These are phyloP conservation scores for Alternaria viburni DNA, from an alignment of 2,329 filamentous ascomycete species.

Conservation along the genomic window DNA sequence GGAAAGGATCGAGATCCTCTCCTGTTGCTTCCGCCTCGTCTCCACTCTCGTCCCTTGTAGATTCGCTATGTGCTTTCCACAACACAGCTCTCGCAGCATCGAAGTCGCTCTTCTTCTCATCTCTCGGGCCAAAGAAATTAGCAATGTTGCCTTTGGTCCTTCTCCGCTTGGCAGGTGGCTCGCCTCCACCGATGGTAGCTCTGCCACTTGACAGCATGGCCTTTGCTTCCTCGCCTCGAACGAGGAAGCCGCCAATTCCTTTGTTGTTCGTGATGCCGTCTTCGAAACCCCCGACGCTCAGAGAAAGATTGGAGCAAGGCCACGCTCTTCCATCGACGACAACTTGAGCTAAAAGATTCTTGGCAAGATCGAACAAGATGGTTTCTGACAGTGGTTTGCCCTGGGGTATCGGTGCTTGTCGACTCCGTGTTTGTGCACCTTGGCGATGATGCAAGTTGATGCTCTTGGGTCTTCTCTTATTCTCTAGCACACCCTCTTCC, in stretches of 20 bases:
- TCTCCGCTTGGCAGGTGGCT: constrained; percentile 40
- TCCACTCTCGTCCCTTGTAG: constrained; percentile 32
- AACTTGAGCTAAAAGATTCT: constrained; percentile 77
- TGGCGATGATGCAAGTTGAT: constrained; percentile 85
- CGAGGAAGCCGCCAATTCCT: constrained; percentile 85
- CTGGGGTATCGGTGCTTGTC: constrained; percentile 76
- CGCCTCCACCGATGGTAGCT: constrained; percentile 10
- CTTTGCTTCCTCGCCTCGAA: constrained; percentile 67
- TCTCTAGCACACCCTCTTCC: constrained; percentile 87
- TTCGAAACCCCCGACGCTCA: constrained; percentile 92
- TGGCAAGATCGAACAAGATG: constrained; percentile 76
- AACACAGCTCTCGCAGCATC: constrained; percentile 41
- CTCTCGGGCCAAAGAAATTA: constrained; percentile 44
- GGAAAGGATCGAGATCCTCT: constrained; percentile 22
- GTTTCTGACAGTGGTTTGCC: constrained; percentile 76
- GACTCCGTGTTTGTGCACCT: constrained; percentile 74
- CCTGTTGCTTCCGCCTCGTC: constrained; percentile 17
- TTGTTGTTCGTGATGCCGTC: constrained; percentile 83
- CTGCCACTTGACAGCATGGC: constrained; percentile 44
- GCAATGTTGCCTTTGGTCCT: constrained; percentile 45
- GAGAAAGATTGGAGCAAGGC: constrained; percentile 89
- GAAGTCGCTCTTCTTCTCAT: constrained; percentile 42
- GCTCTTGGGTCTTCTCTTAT: constrained; percentile 83
- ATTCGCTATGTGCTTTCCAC: constrained; percentile 34
- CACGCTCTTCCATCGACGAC: constrained; percentile 79